Percentiles rank a stretch among this genome's conserved stretches.
Evolutionary conservation across 192 early-diverging fungal species (phyloP).

Genomic region (Geosiphon pyriformis): DNA sequence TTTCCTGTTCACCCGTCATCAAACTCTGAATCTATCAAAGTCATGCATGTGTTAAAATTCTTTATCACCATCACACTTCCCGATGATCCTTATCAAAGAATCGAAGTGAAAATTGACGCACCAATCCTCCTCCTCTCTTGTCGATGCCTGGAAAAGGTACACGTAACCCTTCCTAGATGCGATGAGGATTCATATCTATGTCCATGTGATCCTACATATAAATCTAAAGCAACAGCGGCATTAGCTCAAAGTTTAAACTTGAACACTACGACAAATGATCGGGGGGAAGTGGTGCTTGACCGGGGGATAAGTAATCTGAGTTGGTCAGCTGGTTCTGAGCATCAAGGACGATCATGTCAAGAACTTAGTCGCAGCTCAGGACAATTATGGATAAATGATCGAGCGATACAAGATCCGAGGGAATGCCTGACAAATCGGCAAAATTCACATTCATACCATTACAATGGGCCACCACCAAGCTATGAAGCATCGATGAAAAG

Average conservation of each 20-base stretch:
- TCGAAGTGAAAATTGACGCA: background rate
- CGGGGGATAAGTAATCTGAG: background rate
- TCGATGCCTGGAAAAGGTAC: background rate
- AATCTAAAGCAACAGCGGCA: background rate
- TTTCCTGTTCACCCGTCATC: background rate
- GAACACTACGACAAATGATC: background rate
- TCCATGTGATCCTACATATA: slow-evolving; percentile 18
- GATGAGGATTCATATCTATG: slow-evolving; percentile 3
- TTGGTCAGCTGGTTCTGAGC: no score
- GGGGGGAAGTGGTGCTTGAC: background rate
- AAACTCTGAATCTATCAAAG: background rate
- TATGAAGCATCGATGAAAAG: slow-evolving; percentile 24
- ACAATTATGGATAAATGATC: background rate
- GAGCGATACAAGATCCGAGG: background rate
- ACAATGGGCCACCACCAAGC: background rate
- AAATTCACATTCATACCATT: background rate
- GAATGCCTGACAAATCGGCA: background rate
- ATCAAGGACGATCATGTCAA: background rate
- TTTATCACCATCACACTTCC: background rate
- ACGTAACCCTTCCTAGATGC: slow-evolving; percentile 1
- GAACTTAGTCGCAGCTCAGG: background rate
- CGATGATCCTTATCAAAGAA: background rate
- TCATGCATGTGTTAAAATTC: slow-evolving; percentile 7
- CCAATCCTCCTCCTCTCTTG: slow-evolving; percentile 1
- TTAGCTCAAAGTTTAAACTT: background rate